Percentiles rank a stretch among this genome's conserved stretches.
phyloP scores from a whole-genome alignment of 2,329 filamentous ascomycete genomes.

The Neurospora crassa region DNA sequence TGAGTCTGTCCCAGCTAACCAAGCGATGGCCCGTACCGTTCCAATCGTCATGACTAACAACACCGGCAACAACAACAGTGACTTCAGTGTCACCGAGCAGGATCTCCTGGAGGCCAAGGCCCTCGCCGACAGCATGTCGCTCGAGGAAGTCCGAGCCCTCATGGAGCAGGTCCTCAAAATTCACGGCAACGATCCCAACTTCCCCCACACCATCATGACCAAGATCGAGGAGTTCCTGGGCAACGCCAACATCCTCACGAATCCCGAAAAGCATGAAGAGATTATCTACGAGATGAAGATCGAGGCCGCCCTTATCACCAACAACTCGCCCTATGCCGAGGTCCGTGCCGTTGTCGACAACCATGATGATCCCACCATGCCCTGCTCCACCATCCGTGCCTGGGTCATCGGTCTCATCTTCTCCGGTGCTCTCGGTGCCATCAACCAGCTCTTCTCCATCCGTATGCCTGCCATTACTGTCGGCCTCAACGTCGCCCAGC shows the following conservation, averaged over 20 bases:
- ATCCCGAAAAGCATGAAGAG: conserved; percentile 35
- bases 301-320: conserved; percentile 43
- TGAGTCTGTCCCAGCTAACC: background rate
- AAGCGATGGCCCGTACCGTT: background rate
- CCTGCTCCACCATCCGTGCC: conserved; percentile 42
- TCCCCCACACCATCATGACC: conserved; percentile 30
- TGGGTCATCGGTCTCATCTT: conserved; percentile 44
- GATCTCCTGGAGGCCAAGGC: conserved; percentile 37
- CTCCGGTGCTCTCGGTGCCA: conserved; percentile 36
- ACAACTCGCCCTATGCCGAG: conserved; percentile 47
- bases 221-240: conserved; percentile 31
- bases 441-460: conserved; percentile 49
- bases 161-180: conserved; percentile 27
- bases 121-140: conserved; percentile 31
- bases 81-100: conserved; percentile 34
- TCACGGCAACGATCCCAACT: conserved; percentile 38
- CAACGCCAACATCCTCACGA: conserved; percentile 31
- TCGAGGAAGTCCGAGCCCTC: conserved; percentile 27
- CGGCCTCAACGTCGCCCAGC: conserved; percentile 44
- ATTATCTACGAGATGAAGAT: conserved; percentile 44
- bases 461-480: conserved; percentile 45
- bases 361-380: conserved; percentile 38
- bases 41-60: background rate
- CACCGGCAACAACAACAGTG: conserved; percentile 7
- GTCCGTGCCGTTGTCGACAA: conserved; percentile 45